Percentiles rank a stretch among this genome's conserved stretches.
These are phyloP conservation scores for Cairneyella variabilis DNA, from an alignment of 495 filamentous ascomycete genomes.

Conservation along the genomic window DNA sequence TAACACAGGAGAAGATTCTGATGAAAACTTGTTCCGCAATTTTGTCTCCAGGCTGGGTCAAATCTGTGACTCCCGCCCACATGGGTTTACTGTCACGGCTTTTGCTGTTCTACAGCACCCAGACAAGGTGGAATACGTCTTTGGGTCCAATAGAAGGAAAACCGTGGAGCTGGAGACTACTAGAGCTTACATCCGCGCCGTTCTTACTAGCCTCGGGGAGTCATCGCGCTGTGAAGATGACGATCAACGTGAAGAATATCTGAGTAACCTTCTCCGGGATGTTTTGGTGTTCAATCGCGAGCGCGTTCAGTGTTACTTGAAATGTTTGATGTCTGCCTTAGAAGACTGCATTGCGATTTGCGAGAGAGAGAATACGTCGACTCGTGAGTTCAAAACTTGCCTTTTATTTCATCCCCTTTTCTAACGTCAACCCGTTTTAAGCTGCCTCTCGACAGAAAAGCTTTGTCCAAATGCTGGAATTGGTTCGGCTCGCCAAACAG, in stretches of 20 bases:
- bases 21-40: slow-evolving; percentile 15
- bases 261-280: neutral
- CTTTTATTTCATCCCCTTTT: neutral
- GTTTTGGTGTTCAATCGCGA: neutral
- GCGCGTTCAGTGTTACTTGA: neutral
- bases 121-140: slow-evolving; percentile 15
- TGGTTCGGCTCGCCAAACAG: neutral
- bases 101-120: slow-evolving; percentile 15
- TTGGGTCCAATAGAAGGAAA: slow-evolving; percentile 20
- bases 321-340: neutral
- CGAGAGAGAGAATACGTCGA: neutral
- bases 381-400: neutral
- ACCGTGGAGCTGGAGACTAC: neutral
- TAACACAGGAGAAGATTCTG: slow-evolving; percentile 3
- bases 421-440: neutral
- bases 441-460: neutral
- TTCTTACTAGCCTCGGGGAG: neutral
- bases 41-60: slow-evolving; percentile 30
- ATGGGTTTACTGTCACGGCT: slow-evolving; percentile 21
- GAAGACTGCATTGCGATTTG: neutral
- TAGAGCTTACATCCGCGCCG: neutral
- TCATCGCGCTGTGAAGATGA: neutral
- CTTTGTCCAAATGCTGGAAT: neutral
- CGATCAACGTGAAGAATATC: neutral
- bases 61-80: slow-evolving; percentile 18